phyloP scores from a whole-genome alignment of 768 basidiomycete genomes.

The Erythrobasidium yunnanense region DNA sequence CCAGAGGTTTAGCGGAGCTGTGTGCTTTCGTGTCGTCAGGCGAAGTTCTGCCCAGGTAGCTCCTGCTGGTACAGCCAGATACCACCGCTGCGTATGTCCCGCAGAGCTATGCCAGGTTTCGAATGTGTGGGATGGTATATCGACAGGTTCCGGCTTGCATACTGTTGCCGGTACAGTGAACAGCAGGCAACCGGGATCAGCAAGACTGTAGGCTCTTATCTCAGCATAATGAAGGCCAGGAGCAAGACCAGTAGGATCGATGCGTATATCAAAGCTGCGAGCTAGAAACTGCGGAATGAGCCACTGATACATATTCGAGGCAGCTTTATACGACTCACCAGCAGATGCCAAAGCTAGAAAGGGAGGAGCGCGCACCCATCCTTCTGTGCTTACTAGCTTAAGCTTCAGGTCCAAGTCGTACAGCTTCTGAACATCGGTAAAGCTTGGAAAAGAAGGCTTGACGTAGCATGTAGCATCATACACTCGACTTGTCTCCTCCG shows the following conservation, averaged over 20 bases:
- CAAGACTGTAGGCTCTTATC: not conserved
- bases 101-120: not conserved
- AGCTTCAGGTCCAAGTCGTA: slow-evolving; percentile 27
- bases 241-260: slow-evolving; percentile 23
- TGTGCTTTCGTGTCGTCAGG: not conserved
- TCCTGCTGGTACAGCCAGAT: slow-evolving; percentile 28
- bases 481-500: not conserved
- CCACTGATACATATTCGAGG: not conserved
- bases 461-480: slow-evolving; percentile 21
- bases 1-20: slow-evolving; percentile 20
- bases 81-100: slow-evolving; percentile 13
- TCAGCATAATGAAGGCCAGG: slow-evolving; percentile 18
- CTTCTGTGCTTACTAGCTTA: not conserved
- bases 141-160: slow-evolving; percentile 7
- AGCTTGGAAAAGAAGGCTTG: slow-evolving; percentile 14
- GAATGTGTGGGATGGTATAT: not conserved
- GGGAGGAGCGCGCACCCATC: slow-evolving; percentile 13
- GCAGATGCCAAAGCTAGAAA: slow-evolving; percentile 1
- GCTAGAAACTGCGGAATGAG: not conserved
- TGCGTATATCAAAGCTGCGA: slow-evolving; percentile 24
- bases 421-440: slow-evolving; percentile 10
- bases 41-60: slow-evolving; percentile 27
- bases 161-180: slow-evolving; percentile 27
- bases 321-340: not conserved
- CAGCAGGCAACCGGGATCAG: not conserved